Percentiles rank a stretch among this genome's conserved stretches.
Evolutionary conservation across 306 rosid species (phyloP).

Genomic region (Citrullus mucosospermus): DNA sequence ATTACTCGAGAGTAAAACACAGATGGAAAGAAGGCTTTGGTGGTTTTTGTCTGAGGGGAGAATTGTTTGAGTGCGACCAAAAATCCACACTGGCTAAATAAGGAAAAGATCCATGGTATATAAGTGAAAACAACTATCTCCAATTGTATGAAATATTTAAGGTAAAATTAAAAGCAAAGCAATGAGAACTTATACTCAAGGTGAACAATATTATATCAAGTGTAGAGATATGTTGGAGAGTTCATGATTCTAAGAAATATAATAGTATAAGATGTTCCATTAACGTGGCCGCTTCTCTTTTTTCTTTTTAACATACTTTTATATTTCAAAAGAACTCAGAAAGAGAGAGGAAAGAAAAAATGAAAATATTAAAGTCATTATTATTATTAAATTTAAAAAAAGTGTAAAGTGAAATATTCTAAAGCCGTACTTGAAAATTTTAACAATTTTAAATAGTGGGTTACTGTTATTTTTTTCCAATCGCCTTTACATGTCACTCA

Average conservation of each 20-base stretch:
- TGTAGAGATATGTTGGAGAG: no score
- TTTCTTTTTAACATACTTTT: not conserved
- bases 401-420: constrained; percentile 1
- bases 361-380: not conserved
- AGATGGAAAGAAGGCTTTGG: no score
- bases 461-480: not conserved
- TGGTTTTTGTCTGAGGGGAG: no score
- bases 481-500: not conserved
- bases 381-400: not conserved
- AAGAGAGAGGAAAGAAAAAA: not conserved
- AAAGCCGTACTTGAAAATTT: not conserved
- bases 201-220: no score
- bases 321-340: not conserved
- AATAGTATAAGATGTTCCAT: not conserved
- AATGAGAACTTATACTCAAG: accelerated
- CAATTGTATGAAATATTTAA: no score
- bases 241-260: no score
- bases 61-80: no score
- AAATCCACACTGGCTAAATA: no score
- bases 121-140: no score
- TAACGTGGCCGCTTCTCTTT: not conserved
- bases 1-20: no score
- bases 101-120: no score
- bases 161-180: no score
- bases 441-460: not conserved